Conservation (phyloP, 805 yeast species). For the Lachancea nothofagi region DNA sequence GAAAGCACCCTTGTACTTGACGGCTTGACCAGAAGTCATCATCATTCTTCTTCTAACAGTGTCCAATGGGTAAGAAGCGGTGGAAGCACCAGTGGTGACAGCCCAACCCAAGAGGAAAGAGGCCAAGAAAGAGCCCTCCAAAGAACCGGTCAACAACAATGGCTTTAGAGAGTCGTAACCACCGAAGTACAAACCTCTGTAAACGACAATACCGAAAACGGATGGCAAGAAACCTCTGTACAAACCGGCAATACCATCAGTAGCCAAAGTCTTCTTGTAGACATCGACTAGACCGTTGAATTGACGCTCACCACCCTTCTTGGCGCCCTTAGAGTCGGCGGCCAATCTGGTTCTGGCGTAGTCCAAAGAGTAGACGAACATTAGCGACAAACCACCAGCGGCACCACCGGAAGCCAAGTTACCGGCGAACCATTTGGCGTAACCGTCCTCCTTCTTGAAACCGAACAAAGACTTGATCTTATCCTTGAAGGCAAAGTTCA, state of each 20-base stretch:
- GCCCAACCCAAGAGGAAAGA: slow-evolving; percentile 96
- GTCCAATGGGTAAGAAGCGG: slow-evolving; percentile 98
- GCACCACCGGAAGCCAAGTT: slow-evolving; percentile 98
- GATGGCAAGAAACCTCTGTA: slow-evolving; percentile 99
- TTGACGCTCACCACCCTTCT: slow-evolving; percentile 86
- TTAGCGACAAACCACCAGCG: slow-evolving; percentile 94
- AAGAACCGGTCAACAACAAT: slow-evolving; percentile 85
- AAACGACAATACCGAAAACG: slow-evolving; percentile 93
- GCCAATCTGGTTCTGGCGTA: slow-evolving; percentile 99
- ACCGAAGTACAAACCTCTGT: slow-evolving; percentile 99
- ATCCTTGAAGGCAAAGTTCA: slow-evolving; percentile 97
- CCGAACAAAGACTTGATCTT: slow-evolving; percentile 93
- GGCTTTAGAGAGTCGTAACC: slow-evolving; percentile 95
- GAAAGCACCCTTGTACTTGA: slow-evolving; percentile 90
- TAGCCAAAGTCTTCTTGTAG: slow-evolving; percentile 88
- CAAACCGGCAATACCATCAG: slow-evolving; percentile 97
- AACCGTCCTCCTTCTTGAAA: slow-evolving; percentile 92
- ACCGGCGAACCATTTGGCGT: slow-evolving; percentile 94
- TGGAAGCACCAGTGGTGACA: slow-evolving; percentile 97
- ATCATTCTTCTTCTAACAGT: slow-evolving; percentile 99
- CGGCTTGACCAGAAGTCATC: slow-evolving; percentile 99
- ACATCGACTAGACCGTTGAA: slow-evolving; percentile 96
- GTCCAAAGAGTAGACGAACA: slow-evolving; percentile 94
- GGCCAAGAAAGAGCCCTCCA: slow-evolving; percentile 92
- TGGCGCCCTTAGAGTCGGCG: slow-evolving; percentile 89